These are phyloP conservation scores for Linnemannia schmuckeri DNA, from an alignment of 192 early-diverging fungal species.

Conservation along the genomic window DNA sequence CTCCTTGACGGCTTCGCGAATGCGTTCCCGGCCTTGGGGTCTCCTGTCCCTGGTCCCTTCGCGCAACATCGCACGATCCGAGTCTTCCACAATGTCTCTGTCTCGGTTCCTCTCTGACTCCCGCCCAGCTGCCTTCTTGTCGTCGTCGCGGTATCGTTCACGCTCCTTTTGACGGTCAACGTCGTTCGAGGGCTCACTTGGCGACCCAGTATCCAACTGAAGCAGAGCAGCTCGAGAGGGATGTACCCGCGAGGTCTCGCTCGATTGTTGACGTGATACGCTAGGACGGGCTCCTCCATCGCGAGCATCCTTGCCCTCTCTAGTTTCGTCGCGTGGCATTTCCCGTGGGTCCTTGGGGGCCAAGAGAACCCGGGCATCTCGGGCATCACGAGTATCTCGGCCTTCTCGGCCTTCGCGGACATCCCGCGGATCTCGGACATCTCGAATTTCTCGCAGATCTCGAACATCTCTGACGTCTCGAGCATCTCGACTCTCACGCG, in stretches of 20 bases:
- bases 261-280: background rate
- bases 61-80: background rate
- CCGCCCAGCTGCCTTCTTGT: background rate
- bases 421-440: conserved; percentile 7
- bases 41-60: conserved; percentile 1
- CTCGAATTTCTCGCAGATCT: conserved; percentile 10
- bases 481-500: conserved; percentile 6
- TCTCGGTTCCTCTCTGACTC: background rate
- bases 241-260: background rate
- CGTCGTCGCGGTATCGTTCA: conserved; percentile 16
- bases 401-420: conserved; percentile 10
- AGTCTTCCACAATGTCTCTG: background rate
- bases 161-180: background rate
- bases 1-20: conserved; percentile 6
- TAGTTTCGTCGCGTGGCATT: background rate
- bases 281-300: background rate
- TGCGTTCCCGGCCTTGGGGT: conserved; percentile 11
- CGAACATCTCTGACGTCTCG: conserved; percentile 18
- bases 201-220: background rate
- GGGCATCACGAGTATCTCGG: conserved; percentile 12
- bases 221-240: background rate
- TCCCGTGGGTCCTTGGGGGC: conserved; percentile 18
- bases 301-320: conserved; percentile 16
- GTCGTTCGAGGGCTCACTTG: background rate
- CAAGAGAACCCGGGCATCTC: background rate